Base-by-base conservation (phyloP, 345 rosid species). In the Pistacia atlantica region DNA sequence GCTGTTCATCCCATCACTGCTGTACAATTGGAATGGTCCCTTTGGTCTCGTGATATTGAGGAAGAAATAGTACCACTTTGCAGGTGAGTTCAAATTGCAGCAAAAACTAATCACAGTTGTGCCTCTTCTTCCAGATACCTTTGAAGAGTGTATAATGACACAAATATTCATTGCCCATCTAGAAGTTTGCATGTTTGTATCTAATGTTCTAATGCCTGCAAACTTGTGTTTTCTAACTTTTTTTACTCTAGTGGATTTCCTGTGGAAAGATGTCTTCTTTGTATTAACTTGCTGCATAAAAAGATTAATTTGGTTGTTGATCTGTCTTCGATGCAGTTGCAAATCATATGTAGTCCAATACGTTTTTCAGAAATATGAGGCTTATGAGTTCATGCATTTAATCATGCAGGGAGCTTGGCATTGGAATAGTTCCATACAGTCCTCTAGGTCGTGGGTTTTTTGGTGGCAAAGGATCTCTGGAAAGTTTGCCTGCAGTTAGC, bases 21-120 rank as follows among this genome's bases (percentile, higher is more conserved):
- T 20, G 37, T 90, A 17, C 93, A 90, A 76, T 85, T 90, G 88
- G 91, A 90, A 65, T 90, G 93, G 93, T 86, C 90, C 3, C 86
- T 86, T 33, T 90, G 89, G 91, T 79, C 87, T 72, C 93, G 90
- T 55, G 91, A 90, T 8, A 83, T 86, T 3, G 90, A 90, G 79
- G 86, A 90, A 69, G 86, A 86, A 64, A 86, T 88, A 37, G 64
- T 88, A 38, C 90, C 89, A 12, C 72, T 87, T 17, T 87, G 88
- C 86, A 89, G 86, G 85, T 89, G 61, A 35, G 25, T 11, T 58
- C 37, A 11, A 38, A 22, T 75, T 3, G 3, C 28, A 33, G 9
- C 10, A 0, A 20, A 46, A 59, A 4, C 35, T 58, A 22, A 25
- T 25, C 65, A 59, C 37, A 45, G 12, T 38, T 22, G 54, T 59